Evolutionary conservation across 345 rosid genomes (phyloP), one percentile per base, ranked within the genome.

Genomic region (Populus nigra): DNA sequence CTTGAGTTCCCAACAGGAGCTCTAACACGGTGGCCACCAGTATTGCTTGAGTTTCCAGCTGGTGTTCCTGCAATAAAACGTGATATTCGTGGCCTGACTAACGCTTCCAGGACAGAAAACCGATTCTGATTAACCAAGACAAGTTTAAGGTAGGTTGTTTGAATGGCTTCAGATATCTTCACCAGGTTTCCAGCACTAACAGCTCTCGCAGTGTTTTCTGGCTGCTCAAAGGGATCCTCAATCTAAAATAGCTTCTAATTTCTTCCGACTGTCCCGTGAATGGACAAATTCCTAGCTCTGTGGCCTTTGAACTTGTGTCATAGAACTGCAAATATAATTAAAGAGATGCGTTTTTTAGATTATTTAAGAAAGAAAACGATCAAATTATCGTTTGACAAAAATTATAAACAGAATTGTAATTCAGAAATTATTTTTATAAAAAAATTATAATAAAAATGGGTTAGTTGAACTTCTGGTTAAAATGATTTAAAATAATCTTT

Each of bases 151-250:
- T 79, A 80, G n/a, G 97, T 88, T 39, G 22, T 78, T 78, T 75
- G 82, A 79, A 93, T 87, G 10, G 80, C 92, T 79, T 84, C 87
- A 4, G 89, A 82, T 80, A 95, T 92, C 80, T 71, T 87, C 16
- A 57, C 75, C 81, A 95, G 79, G 78, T 88, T 87, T 74, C 75
- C 83, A 59, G 83, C n/a, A n/a, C n/a, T n/a, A n/a, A n/a, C n/a
- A n/a, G n/a, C n/a, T n/a, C n/a, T n/a, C n/a, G n/a, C 96, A 61
- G 92, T 65, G 81, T 93, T 95, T 84, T 85, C 91, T 12, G 94
- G 93, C 85, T 90, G 97, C 87, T 93, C 97, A 23, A 91, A 89
- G 29, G 98, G 99, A 87, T 95, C 99, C 87, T 95, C 99, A 65
- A 93, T 83, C 98, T 95, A 78, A 75, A 55, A 59, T 73, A 76